These are phyloP conservation scores for Rhizophora mangle DNA, from an alignment of 345 rosid genomes.

Conservation along the genomic window DNA sequence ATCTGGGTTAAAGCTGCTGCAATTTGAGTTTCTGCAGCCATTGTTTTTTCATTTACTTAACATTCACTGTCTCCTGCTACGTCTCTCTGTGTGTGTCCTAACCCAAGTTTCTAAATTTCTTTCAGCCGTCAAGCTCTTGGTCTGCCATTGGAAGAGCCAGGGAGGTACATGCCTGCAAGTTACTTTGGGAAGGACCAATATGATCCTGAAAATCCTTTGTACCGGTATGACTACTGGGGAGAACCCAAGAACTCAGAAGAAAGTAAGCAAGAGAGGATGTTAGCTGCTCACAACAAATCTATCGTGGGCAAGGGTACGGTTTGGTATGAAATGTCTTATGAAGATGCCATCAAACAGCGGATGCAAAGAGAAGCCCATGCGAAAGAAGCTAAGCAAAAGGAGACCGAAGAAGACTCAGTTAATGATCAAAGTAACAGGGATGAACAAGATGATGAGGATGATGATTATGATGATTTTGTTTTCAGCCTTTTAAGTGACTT, in stretches of 20 bases:
- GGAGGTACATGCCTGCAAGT: conserved; percentile 71
- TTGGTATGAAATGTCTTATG: conserved; percentile 85
- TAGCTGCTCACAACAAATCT: conserved; percentile 72
- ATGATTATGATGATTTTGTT: conserved; percentile 54
- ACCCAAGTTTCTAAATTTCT: conserved; percentile 7
- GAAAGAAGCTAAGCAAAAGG: conserved; percentile 22
- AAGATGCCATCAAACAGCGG: conserved; percentile 62
- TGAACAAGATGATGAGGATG: conserved; percentile 18
- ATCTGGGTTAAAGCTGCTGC: too few species aligned
- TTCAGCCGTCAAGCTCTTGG: conserved; percentile 79
- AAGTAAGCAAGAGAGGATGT: conserved; percentile 69
- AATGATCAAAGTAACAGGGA: conserved; percentile 12
- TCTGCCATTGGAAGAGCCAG: conserved; percentile 92
- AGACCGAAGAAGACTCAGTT: conserved; percentile 31
- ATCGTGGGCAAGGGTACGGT: conserved; percentile 75
- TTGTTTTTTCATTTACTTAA: background rate
- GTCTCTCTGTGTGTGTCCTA: background rate
- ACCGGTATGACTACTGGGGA: conserved; percentile 89
- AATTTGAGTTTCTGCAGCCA: background rate
- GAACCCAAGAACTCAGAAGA: conserved; percentile 89
- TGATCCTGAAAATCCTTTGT: conserved; percentile 77
- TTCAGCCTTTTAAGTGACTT: conserved; percentile 62
- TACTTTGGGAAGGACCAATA: conserved; percentile 86
- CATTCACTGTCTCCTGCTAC: background rate
- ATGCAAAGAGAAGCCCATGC: conserved; percentile 50